Base-by-base conservation (phyloP, 2,329 filamentous ascomycete species). In the Fusarium stilboides region DNA sequence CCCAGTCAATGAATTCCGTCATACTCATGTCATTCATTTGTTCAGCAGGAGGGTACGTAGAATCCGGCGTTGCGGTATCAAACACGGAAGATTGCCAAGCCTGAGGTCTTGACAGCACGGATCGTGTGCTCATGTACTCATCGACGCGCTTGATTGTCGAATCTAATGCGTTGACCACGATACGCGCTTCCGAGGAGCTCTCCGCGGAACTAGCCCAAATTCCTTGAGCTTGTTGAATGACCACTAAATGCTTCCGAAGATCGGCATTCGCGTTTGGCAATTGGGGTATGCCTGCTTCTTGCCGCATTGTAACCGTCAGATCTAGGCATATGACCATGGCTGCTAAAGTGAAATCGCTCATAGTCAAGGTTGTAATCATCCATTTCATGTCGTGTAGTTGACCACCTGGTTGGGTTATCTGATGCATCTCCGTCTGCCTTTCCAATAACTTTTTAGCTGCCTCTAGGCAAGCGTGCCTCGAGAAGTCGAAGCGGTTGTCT, bases 331-430 rank as follows among this genome's bases (percentile, higher is more conserved):
- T 70, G 15, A 87, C 81, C 81, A 86, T 86, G 9, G 82, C 80
- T 0, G 85, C 85, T 2, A 87, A 78, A 2, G 87, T 76, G 43
- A 84, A 86, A 55, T 87, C 84, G n/a, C 84, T 81, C 42, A 78
- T 77, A 0, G 82, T 79, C 17, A 87, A 73, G 0, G 81, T 80
- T 1, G 77, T 80, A 3, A 85, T 58, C 71, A 86, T 82, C 80
- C 83, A 85, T 20, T 79, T 74, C 40, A 84, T 79, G 7, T 79
- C 76, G 55, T 81, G 76, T 5, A 87, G 55, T 8, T 79, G 78
- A 0, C 84, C 83, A 1, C 84, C 84, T 0, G 81, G 79, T 22
- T 81, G 73, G 5, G 73, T 76, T 3, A 79, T 77, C 14, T 76
- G 63, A 13, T 80, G 57, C 33, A 80, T 31, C 5, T 79, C 77